Evolutionary conservation across 768 basidiomycete genomes (phyloP).

Genomic region (Xanthoconium stramineum): DNA sequence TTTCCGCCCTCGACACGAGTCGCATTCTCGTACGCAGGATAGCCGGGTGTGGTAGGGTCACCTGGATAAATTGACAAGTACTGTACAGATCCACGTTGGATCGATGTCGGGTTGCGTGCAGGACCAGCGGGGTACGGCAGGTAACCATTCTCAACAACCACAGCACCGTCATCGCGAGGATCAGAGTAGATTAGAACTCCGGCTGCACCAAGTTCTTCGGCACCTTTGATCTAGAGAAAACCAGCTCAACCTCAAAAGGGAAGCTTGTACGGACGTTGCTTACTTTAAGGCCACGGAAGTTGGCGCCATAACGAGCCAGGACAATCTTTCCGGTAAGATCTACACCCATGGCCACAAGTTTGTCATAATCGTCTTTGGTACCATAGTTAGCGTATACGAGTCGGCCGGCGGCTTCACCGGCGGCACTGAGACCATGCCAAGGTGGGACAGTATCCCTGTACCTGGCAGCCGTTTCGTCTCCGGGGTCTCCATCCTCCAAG

Average conservation of each 20-base stretch:
- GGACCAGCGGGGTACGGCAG: slow-evolving; percentile 73
- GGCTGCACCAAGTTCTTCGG: slow-evolving; percentile 77
- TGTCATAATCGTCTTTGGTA: slow-evolving; percentile 63
- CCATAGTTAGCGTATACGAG: slow-evolving; percentile 83
- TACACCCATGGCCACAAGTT: slow-evolving; percentile 60
- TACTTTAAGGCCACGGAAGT: slow-evolving; percentile 86
- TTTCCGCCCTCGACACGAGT: slow-evolving; percentile 60
- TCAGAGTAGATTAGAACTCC: slow-evolving; percentile 84
- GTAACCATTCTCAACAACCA: slow-evolving; percentile 75
- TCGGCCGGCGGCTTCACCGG: slow-evolving; percentile 70
- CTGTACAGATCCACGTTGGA: slow-evolving; percentile 83
- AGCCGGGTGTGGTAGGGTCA: slow-evolving; percentile 84
- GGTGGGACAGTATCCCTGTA: slow-evolving; percentile 66
- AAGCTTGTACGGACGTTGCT: slow-evolving; percentile 4
- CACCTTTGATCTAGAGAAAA: slow-evolving; percentile 62
- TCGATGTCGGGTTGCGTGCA: slow-evolving; percentile 76
- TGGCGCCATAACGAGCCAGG: slow-evolving; percentile 69
- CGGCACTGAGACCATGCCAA: slow-evolving; percentile 85
- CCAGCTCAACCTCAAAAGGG: slow-evolving; percentile 6
- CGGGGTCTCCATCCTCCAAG: slow-evolving; percentile 63
- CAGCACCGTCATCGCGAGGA: slow-evolving; percentile 79
- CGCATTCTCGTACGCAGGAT: slow-evolving; percentile 80
- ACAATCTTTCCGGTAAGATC: slow-evolving; percentile 77
- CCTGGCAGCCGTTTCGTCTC: slow-evolving; percentile 69
- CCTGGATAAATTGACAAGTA: slow-evolving; percentile 64